Evolutionary conservation across 129 eudicot species (phyloP).

Genomic region (carrot (Daucus carota)): DH1_v3.0 NC_030381.2:38506001-38506500

Average conservation of each 20-base stretch:
- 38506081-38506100: not conserved
- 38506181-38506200: conserved; percentile 36
- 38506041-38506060: not conserved
- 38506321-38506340: conserved; percentile 9
- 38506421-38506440: too few relatives aligned
- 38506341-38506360: conserved; percentile 13
- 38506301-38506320: conserved; percentile 7
- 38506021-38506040: not conserved
- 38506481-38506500: too few relatives aligned
- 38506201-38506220: conserved; percentile 41
- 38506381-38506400: too few relatives aligned
- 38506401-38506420: too few relatives aligned
- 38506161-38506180: conserved; percentile 25
- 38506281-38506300: conserved; percentile 7
- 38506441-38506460: too few relatives aligned
- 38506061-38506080: too few relatives aligned
- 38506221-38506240: conserved; percentile 40
- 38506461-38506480: too few relatives aligned
- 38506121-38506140: conserved; percentile 1
- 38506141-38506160: conserved; percentile 54
- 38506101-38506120: conserved; percentile 1
- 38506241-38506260: conserved; percentile 25
- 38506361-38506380: not conserved
- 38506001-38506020: conserved; percentile 71
- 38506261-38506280: conserved; percentile 88